Conservation (phyloP, 345 rosid genomes). For the Eutrema japonicum region DNA sequence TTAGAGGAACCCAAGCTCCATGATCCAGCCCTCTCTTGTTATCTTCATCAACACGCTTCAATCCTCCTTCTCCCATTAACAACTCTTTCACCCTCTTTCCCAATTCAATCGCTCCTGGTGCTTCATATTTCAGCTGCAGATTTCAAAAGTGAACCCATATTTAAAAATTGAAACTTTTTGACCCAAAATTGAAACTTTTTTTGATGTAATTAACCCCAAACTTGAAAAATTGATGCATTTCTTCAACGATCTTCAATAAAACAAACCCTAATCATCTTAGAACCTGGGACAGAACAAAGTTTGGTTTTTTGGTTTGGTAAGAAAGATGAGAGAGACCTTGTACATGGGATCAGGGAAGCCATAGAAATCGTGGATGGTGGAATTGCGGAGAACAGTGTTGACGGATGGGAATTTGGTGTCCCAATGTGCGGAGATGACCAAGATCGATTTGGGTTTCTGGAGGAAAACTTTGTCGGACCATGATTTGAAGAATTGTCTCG, state of each 20-base stretch:
- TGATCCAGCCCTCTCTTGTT: slow-evolving; percentile 82
- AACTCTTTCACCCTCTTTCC: slow-evolving; percentile 79
- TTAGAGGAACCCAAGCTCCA: slow-evolving; percentile 94
- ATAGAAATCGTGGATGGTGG: slow-evolving; percentile 82
- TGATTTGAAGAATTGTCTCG: slow-evolving; percentile 70
- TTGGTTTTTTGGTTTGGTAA: not conserved
- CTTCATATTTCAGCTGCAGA: slow-evolving; percentile 74
- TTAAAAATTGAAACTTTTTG: not conserved
- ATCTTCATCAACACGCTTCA: slow-evolving; percentile 66
- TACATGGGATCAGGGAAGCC: slow-evolving; percentile 79
- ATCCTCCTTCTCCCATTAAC: slow-evolving; percentile 51
- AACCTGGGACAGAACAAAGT: not conserved
- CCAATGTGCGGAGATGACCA: slow-evolving; percentile 90
- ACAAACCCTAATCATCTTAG: not conserved
- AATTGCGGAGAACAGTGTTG: slow-evolving; percentile 58
- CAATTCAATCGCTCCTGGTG: slow-evolving; percentile 88
- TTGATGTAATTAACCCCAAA: not conserved
- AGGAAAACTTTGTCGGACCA: slow-evolving; percentile 54
- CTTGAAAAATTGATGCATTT: not conserved
- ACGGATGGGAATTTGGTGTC: slow-evolving; percentile 70
- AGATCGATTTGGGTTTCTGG: slow-evolving; percentile 67
- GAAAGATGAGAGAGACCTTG: slow-evolving; percentile 49
- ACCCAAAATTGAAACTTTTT: not conserved
- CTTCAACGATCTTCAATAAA: not conserved
- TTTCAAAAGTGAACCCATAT: not conserved